Evolutionary conservation across 805 yeast genomes (phyloP), one percentile per base, ranked within the genome.

Genomic region (Yamadazyma sp.): DNA sequence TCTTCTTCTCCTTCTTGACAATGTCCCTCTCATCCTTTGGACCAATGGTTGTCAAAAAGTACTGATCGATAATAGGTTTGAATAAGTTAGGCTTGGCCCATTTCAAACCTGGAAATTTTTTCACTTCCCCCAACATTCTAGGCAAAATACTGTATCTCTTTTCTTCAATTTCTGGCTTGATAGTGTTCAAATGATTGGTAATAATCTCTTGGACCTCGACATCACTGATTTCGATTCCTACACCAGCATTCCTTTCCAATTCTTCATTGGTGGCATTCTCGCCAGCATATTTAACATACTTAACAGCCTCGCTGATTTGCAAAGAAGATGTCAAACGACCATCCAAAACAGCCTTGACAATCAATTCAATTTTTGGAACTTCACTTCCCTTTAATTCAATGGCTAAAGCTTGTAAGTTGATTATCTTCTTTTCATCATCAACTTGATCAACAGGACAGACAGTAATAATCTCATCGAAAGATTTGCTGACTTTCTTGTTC

Each of bases 11-110:
- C 70, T 84, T 84, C 64, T 84, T 84, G 36, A 80, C 71, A 15
- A 80, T 70, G 60, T 93, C 99, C 47, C 98, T 80, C 57, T 90
- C 98, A 58, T 93, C 99, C 62, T 91, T 91, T 37, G 98, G 98
- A 25, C 99, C 99, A 41, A 90, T 66, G 10, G 82, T 62, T 28
- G 66, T 77, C 44, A 84, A 60, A n/a, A 89, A 67, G 53, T 84
- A 78, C 28, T 73, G 79, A 58, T 93, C 99, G 49, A 93, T 83
- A 16, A 78, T 73, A 10, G 95, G 95, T 64, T 93, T 93, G 68
- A 93, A 86, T 38, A 77, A 69, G 35, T 81, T 76, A 24, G 97
- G 95, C 32, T 84, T 75, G 6, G 98, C 98, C 96, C 96, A 93
- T 64, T 86, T 88, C 61, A 93, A 73, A 13, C 69, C 77, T 3